Conservation (phyloP, 2,329 filamentous ascomycete species). For the Fusarium brevicatenulatum region DNA sequence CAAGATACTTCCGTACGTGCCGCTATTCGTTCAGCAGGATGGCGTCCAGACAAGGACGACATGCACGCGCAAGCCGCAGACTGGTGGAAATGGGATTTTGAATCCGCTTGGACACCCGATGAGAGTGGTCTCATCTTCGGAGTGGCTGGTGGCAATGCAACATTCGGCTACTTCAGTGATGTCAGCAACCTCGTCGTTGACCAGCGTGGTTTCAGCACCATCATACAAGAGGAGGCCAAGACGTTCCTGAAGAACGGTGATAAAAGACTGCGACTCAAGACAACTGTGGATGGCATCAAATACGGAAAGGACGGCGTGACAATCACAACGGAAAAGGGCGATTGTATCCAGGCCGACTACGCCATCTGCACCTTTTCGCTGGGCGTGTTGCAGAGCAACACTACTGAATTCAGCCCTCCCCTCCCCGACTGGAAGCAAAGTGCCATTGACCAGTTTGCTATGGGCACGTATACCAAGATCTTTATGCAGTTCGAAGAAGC, state of each 20-base stretch:
- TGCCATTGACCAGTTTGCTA: conserved; percentile 71
- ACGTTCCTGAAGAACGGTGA: conserved; percentile 68
- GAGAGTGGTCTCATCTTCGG: conserved; percentile 66
- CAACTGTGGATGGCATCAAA: conserved; percentile 63
- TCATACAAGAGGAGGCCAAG: conserved; percentile 65
- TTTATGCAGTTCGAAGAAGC: conserved; percentile 75
- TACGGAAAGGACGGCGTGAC: conserved; percentile 64
- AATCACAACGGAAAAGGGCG: conserved; percentile 61
- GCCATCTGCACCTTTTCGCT: conserved; percentile 75
- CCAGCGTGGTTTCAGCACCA: conserved; percentile 68
- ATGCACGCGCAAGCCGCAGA: conserved; percentile 66
- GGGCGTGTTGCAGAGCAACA: conserved; percentile 72
- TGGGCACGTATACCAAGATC: conserved; percentile 79
- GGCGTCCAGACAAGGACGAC: conserved; percentile 64
- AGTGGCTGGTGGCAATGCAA: conserved; percentile 66
- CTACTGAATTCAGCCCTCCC: conserved; percentile 65
- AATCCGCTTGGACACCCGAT: conserved; percentile 66
- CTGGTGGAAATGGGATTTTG: conserved; percentile 69
- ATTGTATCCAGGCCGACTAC: conserved; percentile 67
- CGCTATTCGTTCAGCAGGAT: conserved; percentile 68
- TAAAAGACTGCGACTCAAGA: conserved; percentile 66
- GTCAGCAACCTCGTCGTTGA: conserved; percentile 71
- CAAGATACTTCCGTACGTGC: conserved; percentile 70
- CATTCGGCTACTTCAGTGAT: conserved; percentile 70
- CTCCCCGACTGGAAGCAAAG: conserved; percentile 72